Base-by-base conservation (phyloP, 768 basidiomycete genomes). In the Boletellus sp. region DNA sequence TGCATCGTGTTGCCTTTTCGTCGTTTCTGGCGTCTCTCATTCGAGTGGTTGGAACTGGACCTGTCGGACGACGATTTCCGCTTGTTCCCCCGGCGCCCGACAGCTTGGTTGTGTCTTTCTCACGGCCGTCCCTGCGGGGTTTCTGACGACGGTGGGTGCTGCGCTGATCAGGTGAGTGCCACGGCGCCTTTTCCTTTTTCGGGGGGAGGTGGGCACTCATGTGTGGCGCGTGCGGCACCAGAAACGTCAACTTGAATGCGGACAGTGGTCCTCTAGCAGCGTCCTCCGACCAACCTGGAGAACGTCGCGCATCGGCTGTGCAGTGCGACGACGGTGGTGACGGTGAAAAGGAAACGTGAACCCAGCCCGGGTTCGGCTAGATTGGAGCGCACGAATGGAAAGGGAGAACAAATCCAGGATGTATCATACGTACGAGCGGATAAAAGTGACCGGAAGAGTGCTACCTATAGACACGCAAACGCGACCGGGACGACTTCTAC, bases 61-160 rank as follows among this genome's bases (percentile, higher is more conserved):
- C 3, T 16, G 10, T 48, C 34, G 24, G 24, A 19, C 16, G 15
- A 26, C 26, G 26, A 26, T 26, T 9, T 4, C 26, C 4, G n/a
- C n/a, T n/a, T n/a, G n/a, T n/a, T n/a, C n/a, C n/a, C n/a, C n/a
- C n/a, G n/a, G n/a, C n/a, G n/a, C n/a, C n/a, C n/a, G n/a, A n/a
- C 13, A 51, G 55, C 40, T 58, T 17, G 47, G 47, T n/a, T 55
- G 45, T 17, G 54, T 57, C 17, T 55, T 55, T 34, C 19, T 57
- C 20, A 50, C 48, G 28, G 46, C 47, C 1, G 53, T 55, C 3
- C 54, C 56, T 3, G 47, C 54, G 8, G 56, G 50, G 13, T 20
- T 40, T 20, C 31, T 57, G 41, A 50, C 53, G 2, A 47, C 55
- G n/a, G 1, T 47, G 10, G 54, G 56, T 1, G 50, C 54, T 13